These are phyloP conservation scores for Hypoxylon sp. DNA, from an alignment of 2,329 filamentous ascomycete species.

Conservation along the genomic window DNA sequence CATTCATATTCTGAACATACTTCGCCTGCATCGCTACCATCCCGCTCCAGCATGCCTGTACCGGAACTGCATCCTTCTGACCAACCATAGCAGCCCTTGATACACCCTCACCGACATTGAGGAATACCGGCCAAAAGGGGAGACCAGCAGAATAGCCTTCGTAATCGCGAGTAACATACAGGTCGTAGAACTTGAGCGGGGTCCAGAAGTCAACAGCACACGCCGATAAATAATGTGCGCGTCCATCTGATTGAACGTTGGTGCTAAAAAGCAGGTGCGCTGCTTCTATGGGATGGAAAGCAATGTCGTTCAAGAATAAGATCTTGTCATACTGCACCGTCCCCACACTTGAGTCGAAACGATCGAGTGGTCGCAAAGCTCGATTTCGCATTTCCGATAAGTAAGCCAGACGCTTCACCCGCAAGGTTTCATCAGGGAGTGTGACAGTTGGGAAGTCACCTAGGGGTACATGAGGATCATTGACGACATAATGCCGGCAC, in stretches of 20 bases:
- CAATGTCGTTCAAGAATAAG: slow-evolving; percentile 77
- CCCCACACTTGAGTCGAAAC: slow-evolving; percentile 53
- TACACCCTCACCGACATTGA: slow-evolving; percentile 63
- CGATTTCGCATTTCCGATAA: slow-evolving; percentile 80
- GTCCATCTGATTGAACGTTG: slow-evolving; percentile 65
- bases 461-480: slow-evolving; percentile 70
- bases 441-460: slow-evolving; percentile 69
- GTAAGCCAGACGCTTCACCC: slow-evolving; percentile 80
- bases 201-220: slow-evolving; percentile 79
- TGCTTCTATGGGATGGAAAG: slow-evolving; percentile 65
- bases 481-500: slow-evolving; percentile 66
- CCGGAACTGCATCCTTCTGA: slow-evolving; percentile 74
- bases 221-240: slow-evolving; percentile 72
- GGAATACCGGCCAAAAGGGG: slow-evolving; percentile 77
- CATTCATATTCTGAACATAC: slow-evolving; percentile 65
- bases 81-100: slow-evolving; percentile 73
- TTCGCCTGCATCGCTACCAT: slow-evolving; percentile 76
- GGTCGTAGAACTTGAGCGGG: slow-evolving; percentile 78
- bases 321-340: slow-evolving; percentile 66
- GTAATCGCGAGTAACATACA: slow-evolving; percentile 77
- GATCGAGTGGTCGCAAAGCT: slow-evolving; percentile 73
- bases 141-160: slow-evolving; percentile 74
- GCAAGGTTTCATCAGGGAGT: slow-evolving; percentile 71
- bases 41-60: slow-evolving; percentile 82
- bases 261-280: slow-evolving; percentile 73